Percentiles rank a stretch among this genome's conserved stretches.
Conservation (phyloP, 2,329 filamentous ascomycete genomes). For the Whalleya microplaca region DNA sequence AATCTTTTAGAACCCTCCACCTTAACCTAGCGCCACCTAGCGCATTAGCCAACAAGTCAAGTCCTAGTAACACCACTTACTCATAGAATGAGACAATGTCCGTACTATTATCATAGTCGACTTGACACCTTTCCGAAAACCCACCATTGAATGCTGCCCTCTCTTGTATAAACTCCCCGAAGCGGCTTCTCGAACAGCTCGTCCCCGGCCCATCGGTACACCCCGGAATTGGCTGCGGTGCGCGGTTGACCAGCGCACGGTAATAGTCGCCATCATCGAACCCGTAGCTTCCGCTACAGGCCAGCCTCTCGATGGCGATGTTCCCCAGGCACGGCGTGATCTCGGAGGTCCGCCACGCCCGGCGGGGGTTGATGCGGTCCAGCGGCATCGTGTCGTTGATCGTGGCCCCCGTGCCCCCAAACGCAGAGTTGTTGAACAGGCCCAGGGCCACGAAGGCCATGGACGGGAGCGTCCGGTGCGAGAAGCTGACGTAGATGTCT, state of each 20-base stretch:
- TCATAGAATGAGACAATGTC: not conserved
- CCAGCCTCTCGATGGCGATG: conserved; percentile 66
- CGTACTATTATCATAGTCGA: not conserved
- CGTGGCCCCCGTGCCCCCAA: conserved; percentile 49
- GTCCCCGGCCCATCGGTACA: conserved; percentile 48
- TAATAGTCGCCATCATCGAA: conserved; percentile 55
- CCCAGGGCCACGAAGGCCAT: conserved; percentile 68
- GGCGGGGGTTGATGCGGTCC: conserved; percentile 62
- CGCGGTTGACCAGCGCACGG: conserved; percentile 46
- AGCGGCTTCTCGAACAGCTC: conserved; percentile 44
- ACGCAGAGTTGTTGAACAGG: conserved; percentile 68
- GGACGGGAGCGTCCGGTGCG: conserved; percentile 68
- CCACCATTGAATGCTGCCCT: conserved; percentile 42
- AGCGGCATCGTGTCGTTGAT: conserved; percentile 67
- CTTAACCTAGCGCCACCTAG: too few relatives aligned
- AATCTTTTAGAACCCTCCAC: too few relatives aligned
- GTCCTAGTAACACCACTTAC: not conserved
- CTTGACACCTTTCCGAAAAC: conserved; percentile 40
- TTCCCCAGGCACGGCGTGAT: conserved; percentile 69
- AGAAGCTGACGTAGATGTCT: conserved; percentile 69
- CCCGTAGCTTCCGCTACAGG: conserved; percentile 58
- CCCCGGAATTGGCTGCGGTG: conserved; percentile 44
- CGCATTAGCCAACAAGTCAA: not conserved
- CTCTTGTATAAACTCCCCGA: conserved; percentile 42
- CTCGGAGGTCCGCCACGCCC: conserved; percentile 64